phyloP scores from a whole-genome alignment of 148 eudicot species.

The Drosera capensis region DNA sequence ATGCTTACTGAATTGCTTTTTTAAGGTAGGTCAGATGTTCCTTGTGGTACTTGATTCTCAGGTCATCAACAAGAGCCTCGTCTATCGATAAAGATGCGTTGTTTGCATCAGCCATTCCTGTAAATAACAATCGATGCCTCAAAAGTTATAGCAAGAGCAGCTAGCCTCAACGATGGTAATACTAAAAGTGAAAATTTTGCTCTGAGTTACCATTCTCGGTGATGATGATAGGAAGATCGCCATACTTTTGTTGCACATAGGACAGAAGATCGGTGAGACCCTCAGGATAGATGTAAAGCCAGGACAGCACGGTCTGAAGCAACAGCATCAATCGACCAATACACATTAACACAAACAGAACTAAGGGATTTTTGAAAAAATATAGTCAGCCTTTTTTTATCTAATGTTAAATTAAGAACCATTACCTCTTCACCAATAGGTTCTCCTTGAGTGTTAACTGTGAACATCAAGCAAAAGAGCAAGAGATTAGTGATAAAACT shows the following conservation, averaged over 20 bases:
- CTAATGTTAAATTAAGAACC: neutral
- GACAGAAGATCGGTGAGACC: conserved; percentile 12
- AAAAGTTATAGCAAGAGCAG: neutral
- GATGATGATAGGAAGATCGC: conserved; percentile 13
- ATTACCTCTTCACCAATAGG: neutral
- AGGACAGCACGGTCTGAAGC: neutral
- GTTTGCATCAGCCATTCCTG: conserved; percentile 13
- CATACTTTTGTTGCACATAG: conserved; percentile 9
- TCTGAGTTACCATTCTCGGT: conserved; percentile 18
- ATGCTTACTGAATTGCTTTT: conserved; percentile 8
- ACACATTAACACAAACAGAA: neutral
- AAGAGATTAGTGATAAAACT: neutral
- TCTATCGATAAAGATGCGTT: conserved; percentile 9
- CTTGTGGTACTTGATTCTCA: conserved; percentile 15
- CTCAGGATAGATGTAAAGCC: conserved; percentile 30
- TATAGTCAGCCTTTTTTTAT: neutral
- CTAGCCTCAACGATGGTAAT: neutral
- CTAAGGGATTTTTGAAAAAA: neutral
- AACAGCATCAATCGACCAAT: neutral
- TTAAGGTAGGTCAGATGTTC: conserved; percentile 13
- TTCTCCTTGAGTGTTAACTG: neutral
- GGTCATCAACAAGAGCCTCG: conserved; percentile 12
- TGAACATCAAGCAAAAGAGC: neutral
- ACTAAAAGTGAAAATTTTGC: neutral
- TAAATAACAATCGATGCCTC: neutral